These are phyloP conservation scores for Sporothrix phasma DNA, from an alignment of 2,329 filamentous ascomycete genomes.

Conservation along the genomic window DNA sequence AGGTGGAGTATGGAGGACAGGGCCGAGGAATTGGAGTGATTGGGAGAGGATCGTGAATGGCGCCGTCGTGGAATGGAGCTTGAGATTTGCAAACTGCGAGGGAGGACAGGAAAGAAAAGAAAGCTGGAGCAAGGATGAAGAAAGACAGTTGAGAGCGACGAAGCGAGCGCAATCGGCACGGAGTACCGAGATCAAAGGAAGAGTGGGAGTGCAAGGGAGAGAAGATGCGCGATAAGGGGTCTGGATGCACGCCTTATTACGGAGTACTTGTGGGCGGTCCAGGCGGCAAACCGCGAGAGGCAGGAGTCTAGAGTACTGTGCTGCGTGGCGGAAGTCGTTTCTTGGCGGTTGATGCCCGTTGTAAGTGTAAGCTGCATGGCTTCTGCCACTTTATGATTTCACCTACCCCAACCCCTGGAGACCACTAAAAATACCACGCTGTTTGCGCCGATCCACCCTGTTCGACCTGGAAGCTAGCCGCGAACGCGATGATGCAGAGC, in stretches of 20 bases:
- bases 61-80: constrained; percentile 5
- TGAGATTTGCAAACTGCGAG: constrained; percentile 10
- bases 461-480: background rate
- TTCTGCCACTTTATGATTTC: background rate
- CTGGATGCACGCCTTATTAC: background rate
- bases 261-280: background rate
- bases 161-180: constrained; percentile 44
- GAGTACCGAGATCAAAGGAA: constrained; percentile 29
- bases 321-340: background rate
- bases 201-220: background rate
- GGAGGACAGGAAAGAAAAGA: background rate
- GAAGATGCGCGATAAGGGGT: background rate
- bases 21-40: background rate
- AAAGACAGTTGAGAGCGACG: constrained; percentile 22
- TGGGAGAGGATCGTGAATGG: constrained; percentile 8
- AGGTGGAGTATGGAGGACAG: background rate
- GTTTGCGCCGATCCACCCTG: background rate
- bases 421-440: background rate
- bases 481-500: background rate
- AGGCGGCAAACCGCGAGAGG: background rate
- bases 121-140: background rate
- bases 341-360: background rate
- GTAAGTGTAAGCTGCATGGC: background rate
- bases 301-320: background rate
- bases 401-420: background rate